These are phyloP conservation scores for Penicillium desertorum DNA, from an alignment of 495 filamentous ascomycete species.

Conservation along the genomic window DNA sequence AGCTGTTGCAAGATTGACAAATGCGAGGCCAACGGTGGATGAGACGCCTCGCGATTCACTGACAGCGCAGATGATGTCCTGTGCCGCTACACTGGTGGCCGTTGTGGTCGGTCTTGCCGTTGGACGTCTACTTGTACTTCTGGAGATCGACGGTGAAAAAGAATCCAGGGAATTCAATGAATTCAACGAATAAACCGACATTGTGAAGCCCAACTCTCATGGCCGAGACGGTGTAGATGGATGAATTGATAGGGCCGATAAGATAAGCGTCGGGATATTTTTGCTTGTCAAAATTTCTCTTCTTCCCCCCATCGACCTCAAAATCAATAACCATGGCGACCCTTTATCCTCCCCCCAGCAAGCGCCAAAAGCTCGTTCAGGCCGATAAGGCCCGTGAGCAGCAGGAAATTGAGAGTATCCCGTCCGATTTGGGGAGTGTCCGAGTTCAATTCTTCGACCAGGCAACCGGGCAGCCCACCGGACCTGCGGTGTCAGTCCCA, in stretches of 20 bases:
- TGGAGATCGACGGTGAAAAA: slow-evolving; percentile 27
- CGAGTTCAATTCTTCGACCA: slow-evolving; percentile 87
- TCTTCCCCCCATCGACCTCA: slow-evolving; percentile 12
- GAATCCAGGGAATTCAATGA: slow-evolving; percentile 15
- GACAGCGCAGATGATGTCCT: slow-evolving; percentile 85
- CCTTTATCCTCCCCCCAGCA: slow-evolving; percentile 82
- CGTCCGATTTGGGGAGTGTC: slow-evolving; percentile 72
- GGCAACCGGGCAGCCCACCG: slow-evolving; percentile 66
- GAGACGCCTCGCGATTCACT: slow-evolving; percentile 84
- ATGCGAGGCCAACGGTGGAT: slow-evolving; percentile 84
- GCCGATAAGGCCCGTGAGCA: slow-evolving; percentile 71
- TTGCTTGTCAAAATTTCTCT: slow-evolving; percentile 26
- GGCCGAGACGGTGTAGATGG: slow-evolving; percentile 4
- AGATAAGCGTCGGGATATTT: slow-evolving; percentile 16
- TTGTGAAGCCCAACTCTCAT: neutral
- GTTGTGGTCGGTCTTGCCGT: slow-evolving; percentile 54
- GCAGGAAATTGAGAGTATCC: slow-evolving; percentile 70
- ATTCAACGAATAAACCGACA: slow-evolving; percentile 7
- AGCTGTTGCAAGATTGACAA: slow-evolving; percentile 79
- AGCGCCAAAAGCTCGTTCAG: slow-evolving; percentile 77
- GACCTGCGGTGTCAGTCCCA: slow-evolving; percentile 73
- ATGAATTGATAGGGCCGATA: slow-evolving; percentile 11
- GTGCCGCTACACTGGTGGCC: slow-evolving; percentile 69
- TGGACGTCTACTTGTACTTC: slow-evolving; percentile 41
- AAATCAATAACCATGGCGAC: slow-evolving; percentile 69